Evolutionary conservation across 2,329 filamentous ascomycete genomes (phyloP).

Genomic region (Xenoacremonium recifei): DNA sequence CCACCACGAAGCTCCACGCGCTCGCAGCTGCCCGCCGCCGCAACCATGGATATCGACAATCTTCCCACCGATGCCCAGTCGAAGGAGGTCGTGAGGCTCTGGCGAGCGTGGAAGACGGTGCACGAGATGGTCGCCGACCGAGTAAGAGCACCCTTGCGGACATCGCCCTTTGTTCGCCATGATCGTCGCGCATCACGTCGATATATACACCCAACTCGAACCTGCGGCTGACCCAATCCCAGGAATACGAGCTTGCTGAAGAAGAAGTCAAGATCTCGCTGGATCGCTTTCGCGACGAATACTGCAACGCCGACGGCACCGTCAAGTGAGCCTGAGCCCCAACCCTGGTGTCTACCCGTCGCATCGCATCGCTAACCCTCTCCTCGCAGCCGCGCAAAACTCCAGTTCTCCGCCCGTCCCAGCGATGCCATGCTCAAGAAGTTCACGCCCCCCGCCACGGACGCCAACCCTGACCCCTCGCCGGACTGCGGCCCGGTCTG

Average conservation of each 20-base stretch:
- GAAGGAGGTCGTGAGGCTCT: conserved; percentile 66
- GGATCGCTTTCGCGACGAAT: conserved; percentile 74
- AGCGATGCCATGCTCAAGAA: conserved; percentile 81
- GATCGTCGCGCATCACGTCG: not conserved
- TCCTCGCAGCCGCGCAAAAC: conserved; percentile 66
- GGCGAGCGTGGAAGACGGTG: conserved; percentile 90
- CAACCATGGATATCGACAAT: conserved; percentile 35
- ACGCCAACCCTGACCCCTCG: conserved; percentile 66
- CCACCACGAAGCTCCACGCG: conserved; percentile 5
- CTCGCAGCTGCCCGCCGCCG: conserved; percentile 2
- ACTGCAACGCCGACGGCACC: conserved; percentile 68
- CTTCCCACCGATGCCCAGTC: conserved; percentile 50
- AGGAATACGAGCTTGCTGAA: conserved; percentile 93
- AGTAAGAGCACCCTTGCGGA: conserved; percentile 51
- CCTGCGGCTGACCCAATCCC: conserved; percentile 15
- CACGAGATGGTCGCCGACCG: conserved; percentile 94
- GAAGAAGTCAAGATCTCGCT: conserved; percentile 86
- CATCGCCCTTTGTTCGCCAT: not conserved
- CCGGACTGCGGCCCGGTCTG: conserved; percentile 84
- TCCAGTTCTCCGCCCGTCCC: conserved; percentile 86
- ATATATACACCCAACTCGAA: not conserved
- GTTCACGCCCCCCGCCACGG: conserved; percentile 71
- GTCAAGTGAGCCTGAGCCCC: conserved; percentile 61
- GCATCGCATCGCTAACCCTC: conserved; percentile 5
- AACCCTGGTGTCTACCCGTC: conserved; percentile 2